Evolutionary conservation across 2,329 filamentous ascomycete genomes (phyloP).

Genomic region (Macrophomina tecta): DNA sequence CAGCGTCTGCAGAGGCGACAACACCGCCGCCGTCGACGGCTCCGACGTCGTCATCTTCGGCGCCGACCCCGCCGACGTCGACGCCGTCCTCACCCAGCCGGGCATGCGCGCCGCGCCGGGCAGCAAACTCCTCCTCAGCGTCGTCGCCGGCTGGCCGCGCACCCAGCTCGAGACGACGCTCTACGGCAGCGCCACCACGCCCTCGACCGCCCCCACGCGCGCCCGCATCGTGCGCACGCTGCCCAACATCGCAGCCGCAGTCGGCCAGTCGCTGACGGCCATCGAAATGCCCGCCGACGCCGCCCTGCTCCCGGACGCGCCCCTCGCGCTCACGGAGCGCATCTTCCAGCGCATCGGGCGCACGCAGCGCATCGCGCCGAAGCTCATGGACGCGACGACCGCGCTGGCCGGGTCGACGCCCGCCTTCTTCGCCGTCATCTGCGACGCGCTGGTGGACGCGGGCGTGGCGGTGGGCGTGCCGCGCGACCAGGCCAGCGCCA

Average conservation of each 20-base stretch:
- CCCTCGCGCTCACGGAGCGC: slow-evolving; percentile 32
- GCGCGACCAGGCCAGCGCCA: slow-evolving; percentile 35
- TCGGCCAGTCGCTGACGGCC: slow-evolving; percentile 51
- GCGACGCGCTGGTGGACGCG: slow-evolving; percentile 41
- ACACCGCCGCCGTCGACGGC: slow-evolving; percentile 42
- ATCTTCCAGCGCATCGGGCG: slow-evolving; percentile 37
- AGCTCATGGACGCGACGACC: slow-evolving; percentile 39
- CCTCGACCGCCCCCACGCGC: not conserved
- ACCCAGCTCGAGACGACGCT: slow-evolving; percentile 47
- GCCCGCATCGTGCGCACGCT: slow-evolving; percentile 50
- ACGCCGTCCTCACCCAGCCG: slow-evolving; percentile 44
- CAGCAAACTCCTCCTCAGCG: slow-evolving; percentile 58
- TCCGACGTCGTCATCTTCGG: slow-evolving; percentile 55
- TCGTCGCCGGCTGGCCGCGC: slow-evolving; percentile 58
- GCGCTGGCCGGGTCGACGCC: slow-evolving; percentile 41
- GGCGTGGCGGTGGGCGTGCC: slow-evolving; percentile 40
- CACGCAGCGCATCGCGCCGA: slow-evolving; percentile 34
- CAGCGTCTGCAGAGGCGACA: slow-evolving; percentile 44
- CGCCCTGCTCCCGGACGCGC: slow-evolving; percentile 32
- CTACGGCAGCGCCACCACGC: slow-evolving; percentile 35
- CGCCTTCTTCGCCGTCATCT: slow-evolving; percentile 41
- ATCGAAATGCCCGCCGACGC: slow-evolving; percentile 36
- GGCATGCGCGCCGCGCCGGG: slow-evolving; percentile 48
- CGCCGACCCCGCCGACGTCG: slow-evolving; percentile 55
- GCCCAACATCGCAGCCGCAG: slow-evolving; percentile 53